Evolutionary conservation across 2,329 filamentous ascomycete species (phyloP), one percentile per base, ranked within the genome.

Genomic region (Magnaporthiopsis rhizophila): DNA sequence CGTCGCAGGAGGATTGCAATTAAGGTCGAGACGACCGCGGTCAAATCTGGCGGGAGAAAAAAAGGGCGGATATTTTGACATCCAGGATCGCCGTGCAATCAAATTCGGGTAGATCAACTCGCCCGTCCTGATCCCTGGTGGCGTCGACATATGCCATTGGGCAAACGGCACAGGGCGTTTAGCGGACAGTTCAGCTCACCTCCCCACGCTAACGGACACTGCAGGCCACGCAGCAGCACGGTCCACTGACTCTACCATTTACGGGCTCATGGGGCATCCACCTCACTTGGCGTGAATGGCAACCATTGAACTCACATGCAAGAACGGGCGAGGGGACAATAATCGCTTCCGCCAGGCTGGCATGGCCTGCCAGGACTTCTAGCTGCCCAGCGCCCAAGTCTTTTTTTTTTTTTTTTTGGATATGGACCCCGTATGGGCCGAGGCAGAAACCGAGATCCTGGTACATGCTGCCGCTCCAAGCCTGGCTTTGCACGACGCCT

Each of bases 381-480:
- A 53, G 18, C 18, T 53, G 45, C 45, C 21, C 6, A n/a, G 45
- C 45, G 36, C 21, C 21, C 18, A 53, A 53, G 18, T 12, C n/a
- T n/a, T n/a, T n/a, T n/a, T n/a, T n/a, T n/a, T n/a, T 3, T 53
- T 7, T 36, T 7, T 53, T 8, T n/a, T 53, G 21, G 45, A n/a
- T n/a, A 53, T 53, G 45, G 45, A 53, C 21, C 18, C 45, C 5
- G 18, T n/a, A n/a, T 53, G 45, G 45, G 18, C 45, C 45, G 45
- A 53, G 21, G 21, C 45, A 53, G 45, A 53, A n/a, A 53, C 79
- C 62, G 83, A 86, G 73, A 82, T 86, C 59, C 76, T 86, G 59
- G 78, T 85, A 62, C 84, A 86, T 70, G 78, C 84, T 64, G 72
- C 80, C 13, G 84, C 83, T 36, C 81, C 83, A 8, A 80, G 81